These are phyloP conservation scores for Leccinum griseonigrum DNA, from an alignment of 1,284 basidiomycete genomes.

Conservation along the genomic window DNA sequence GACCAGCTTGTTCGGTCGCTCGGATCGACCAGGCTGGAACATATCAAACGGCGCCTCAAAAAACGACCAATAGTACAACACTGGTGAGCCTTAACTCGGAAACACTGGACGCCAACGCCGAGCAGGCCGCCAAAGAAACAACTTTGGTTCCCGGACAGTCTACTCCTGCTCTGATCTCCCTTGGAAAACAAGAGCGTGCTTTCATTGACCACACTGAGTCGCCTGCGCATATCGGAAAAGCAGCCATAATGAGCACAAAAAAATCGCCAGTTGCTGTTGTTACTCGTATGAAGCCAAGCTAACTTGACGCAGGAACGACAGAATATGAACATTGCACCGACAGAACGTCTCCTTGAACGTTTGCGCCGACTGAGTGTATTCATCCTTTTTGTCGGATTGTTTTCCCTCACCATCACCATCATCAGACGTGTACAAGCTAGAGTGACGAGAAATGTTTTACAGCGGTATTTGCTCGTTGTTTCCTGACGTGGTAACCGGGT, in stretches of 20 bases:
- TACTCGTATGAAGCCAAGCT: background rate
- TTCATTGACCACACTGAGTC: background rate
- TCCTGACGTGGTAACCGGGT: too few species aligned
- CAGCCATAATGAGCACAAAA: background rate
- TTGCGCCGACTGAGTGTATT: too few species aligned
- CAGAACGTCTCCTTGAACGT: too few species aligned
- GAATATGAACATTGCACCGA: too few species aligned
- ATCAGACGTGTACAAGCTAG: too few species aligned
- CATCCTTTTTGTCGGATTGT: too few species aligned
- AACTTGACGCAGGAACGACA: background rate
- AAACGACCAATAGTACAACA: background rate
- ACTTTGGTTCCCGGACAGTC: background rate
- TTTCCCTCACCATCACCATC: too few species aligned
- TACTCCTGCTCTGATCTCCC: background rate
- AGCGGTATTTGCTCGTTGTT: too few species aligned
- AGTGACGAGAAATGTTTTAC: too few species aligned
- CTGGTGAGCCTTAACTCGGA: background rate
- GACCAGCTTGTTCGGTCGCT: background rate
- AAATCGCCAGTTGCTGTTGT: conserved; percentile 6
- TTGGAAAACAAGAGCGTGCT: background rate
- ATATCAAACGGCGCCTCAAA: background rate
- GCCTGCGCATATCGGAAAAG: background rate
- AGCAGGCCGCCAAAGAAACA: background rate
- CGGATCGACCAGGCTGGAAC: background rate
- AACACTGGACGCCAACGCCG: background rate